Conservation (phyloP, 805 yeast species). For the Debaryomyces hansenii region DNA sequence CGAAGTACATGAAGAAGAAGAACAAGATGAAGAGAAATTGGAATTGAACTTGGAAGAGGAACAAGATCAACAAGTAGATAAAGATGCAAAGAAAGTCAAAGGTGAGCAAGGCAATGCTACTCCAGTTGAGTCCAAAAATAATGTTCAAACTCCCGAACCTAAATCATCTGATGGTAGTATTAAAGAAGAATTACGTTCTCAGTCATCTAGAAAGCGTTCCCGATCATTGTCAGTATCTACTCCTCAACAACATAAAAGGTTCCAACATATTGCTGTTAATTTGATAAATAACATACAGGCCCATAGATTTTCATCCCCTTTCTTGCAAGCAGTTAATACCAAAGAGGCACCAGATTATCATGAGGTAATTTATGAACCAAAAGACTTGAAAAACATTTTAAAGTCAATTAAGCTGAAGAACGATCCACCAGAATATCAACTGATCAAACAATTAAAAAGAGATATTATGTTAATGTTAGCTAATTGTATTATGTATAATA, state of each 20-base stretch:
- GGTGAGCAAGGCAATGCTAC: not conserved
- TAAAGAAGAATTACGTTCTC: not conserved
- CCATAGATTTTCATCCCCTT: constrained; percentile 72
- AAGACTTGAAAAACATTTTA: constrained; percentile 65
- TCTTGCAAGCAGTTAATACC: constrained; percentile 65
- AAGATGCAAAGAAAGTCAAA: not conserved
- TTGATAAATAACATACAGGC: constrained; percentile 65
- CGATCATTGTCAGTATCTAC: constrained; percentile 17
- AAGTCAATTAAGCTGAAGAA: constrained; percentile 49
- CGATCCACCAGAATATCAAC: constrained; percentile 44
- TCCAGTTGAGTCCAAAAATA: not conserved
- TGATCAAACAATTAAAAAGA: constrained; percentile 61
- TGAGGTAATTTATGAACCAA: constrained; percentile 59
- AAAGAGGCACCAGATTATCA: constrained; percentile 71
- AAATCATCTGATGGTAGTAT: not conserved
- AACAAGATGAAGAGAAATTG: not conserved
- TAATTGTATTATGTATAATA: constrained; percentile 81
- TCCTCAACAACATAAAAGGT: constrained; percentile 46
- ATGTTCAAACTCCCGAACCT: not conserved
- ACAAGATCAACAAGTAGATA: not conserved
- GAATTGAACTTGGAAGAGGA: not conserved
- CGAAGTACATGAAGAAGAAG: constrained; percentile 2
- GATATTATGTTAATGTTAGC: constrained; percentile 78
- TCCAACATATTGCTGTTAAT: constrained; percentile 61
- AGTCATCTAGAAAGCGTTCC: constrained; percentile 10